phyloP scores from a whole-genome alignment of 1,139 yeast genomes.

The Insectozyma bohioensis region DNA sequence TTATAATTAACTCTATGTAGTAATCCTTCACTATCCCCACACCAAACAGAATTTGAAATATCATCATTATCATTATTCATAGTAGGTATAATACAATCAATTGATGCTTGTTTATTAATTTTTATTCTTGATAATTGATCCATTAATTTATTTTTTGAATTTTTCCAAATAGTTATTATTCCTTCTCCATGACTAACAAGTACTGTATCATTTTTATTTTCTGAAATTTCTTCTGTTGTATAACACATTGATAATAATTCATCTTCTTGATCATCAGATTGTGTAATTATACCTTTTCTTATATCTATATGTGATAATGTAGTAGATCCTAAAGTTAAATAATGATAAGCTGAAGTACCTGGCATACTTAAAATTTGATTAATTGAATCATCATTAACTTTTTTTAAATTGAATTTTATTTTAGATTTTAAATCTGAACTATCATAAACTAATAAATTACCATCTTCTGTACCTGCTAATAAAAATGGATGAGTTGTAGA shows the following conservation, averaged over 20 bases:
- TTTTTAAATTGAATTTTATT: slow-evolving; percentile 42
- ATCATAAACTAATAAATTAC: slow-evolving; percentile 63
- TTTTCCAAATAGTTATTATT: slow-evolving; percentile 87
- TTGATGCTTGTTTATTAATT: slow-evolving; percentile 67
- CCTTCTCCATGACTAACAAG: slow-evolving; percentile 89
- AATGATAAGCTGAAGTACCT: slow-evolving; percentile 75
- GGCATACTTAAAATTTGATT: slow-evolving; percentile 71
- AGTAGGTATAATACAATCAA: slow-evolving; percentile 76
- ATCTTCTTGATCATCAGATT: slow-evolving; percentile 89
- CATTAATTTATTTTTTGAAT: slow-evolving; percentile 59
- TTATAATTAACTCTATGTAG: slow-evolving; percentile 67
- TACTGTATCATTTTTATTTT: slow-evolving; percentile 59
- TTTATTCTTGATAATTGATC: slow-evolving; percentile 85
- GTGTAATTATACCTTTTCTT: slow-evolving; percentile 62
- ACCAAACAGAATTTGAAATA: slow-evolving; percentile 62
- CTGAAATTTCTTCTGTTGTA: slow-evolving; percentile 44
- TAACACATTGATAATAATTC: slow-evolving; percentile 77
- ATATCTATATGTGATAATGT: slow-evolving; percentile 79
- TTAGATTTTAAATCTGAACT: slow-evolving; percentile 42
- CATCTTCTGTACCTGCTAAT: slow-evolving; percentile 78
- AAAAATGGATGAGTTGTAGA: slow-evolving; percentile 65
- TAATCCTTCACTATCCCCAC: slow-evolving; percentile 85
- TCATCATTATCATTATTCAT: slow-evolving; percentile 63
- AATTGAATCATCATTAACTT: slow-evolving; percentile 73
- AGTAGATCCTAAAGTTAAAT: slow-evolving; percentile 79